A percentile compares a stretch with the other conserved stretches of the same genome.
Conservation (phyloP, 169 alveolate genomes). For the Eimeria acervulina region DNA sequence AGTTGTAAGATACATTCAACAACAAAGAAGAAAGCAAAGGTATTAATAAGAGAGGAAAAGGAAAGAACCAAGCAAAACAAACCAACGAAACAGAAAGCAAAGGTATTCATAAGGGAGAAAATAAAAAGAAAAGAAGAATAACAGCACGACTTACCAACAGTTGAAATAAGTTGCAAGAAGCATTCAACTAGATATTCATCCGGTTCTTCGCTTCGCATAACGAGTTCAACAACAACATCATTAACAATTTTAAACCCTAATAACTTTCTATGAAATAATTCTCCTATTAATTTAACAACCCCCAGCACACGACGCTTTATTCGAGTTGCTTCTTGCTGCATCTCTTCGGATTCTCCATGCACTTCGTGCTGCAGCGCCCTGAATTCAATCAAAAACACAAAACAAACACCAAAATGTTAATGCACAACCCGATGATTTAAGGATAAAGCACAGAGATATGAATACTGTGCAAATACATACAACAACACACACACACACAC, state of each 20-base stretch:
- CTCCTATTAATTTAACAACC: constrained; percentile 94
- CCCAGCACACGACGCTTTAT: constrained; percentile 92
- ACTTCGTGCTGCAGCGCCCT: constrained; percentile 61
- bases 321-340: constrained; percentile 85
- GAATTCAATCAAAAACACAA: background rate
- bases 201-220: constrained; percentile 92
- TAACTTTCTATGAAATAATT: constrained; percentile 93
- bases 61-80: too few relatives aligned
- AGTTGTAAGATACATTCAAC: too few relatives aligned
- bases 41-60: too few relatives aligned
- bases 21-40: too few relatives aligned
- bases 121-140: background rate
- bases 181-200: constrained; percentile 95
- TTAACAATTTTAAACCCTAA: constrained; percentile 93
- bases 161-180: constrained; percentile 92
- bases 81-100: too few relatives aligned
- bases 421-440: too few relatives aligned
- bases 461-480: background rate
- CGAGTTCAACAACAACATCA: constrained; percentile 93
- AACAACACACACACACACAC: too few relatives aligned
- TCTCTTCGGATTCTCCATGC: constrained; percentile 83
- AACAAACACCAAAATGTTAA: background rate
- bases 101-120: too few relatives aligned
- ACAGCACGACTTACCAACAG: constrained; percentile 88
- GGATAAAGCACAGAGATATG: too few relatives aligned